A percentile compares a stretch with the other conserved stretches of the same genome.
phyloP scores from a whole-genome alignment of 192 early-diverging fungal genomes.

The Rhizoclosmatium sp. region DNA sequence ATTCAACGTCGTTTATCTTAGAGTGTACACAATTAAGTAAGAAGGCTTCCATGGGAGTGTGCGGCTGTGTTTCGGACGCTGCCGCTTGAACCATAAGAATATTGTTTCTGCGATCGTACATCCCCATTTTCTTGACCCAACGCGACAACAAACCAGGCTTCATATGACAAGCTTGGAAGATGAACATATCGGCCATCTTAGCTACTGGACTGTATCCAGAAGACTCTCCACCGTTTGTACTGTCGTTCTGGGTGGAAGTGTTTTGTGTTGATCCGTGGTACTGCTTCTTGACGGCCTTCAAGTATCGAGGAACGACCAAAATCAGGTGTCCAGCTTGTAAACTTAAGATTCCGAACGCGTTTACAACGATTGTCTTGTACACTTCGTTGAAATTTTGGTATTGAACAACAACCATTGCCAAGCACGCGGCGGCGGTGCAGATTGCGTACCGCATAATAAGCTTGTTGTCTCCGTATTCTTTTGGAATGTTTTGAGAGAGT shows the following conservation, averaged over 20 bases:
- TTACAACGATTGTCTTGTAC: not conserved
- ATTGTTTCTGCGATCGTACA: not conserved
- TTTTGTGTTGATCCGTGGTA: not conserved
- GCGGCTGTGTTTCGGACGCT: not conserved
- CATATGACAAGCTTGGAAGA: not conserved
- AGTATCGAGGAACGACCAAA: not conserved
- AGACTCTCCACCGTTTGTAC: not conserved
- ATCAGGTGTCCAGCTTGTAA: not conserved
- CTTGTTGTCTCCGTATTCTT: not conserved
- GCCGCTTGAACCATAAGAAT: constrained; percentile 1
- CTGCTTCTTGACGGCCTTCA: not conserved
- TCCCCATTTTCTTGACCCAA: not conserved
- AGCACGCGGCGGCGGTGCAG: not conserved
- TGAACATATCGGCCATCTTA: not conserved
- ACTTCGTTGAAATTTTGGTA: not conserved
- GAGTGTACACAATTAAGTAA: not conserved
- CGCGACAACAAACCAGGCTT: not conserved
- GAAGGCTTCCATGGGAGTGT: not conserved
- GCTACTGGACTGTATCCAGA: not conserved
- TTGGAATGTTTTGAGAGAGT: not conserved
- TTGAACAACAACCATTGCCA: not conserved
- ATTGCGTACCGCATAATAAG: not conserved
- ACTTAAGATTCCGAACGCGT: not conserved
- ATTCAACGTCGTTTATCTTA: not conserved
- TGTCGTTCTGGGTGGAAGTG: not conserved